phyloP scores from a whole-genome alignment of 2,329 filamentous ascomycete species.

The Diaporthe vaccinii region DNA sequence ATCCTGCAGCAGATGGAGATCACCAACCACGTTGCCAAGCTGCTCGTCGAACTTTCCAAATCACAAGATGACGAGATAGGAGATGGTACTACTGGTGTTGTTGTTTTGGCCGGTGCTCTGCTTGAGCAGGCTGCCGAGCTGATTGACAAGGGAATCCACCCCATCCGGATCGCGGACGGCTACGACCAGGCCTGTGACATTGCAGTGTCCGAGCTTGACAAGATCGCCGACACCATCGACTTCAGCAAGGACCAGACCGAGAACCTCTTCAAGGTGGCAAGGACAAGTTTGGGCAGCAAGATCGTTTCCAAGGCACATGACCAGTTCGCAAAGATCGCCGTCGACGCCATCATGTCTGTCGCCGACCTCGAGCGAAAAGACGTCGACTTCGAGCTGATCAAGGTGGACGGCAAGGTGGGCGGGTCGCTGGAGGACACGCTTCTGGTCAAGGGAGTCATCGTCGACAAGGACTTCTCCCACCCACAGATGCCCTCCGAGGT shows the following conservation, averaged over 20 bases:
- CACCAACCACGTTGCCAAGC: constrained; percentile 96
- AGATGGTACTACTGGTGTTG: constrained; percentile 97
- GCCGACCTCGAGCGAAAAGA: constrained; percentile 96
- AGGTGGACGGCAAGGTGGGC: constrained; percentile 98
- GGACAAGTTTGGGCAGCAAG: constrained; percentile 96
- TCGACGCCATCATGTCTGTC: constrained; percentile 96
- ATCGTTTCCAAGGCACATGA: constrained; percentile 99
- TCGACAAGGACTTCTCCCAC: constrained; percentile 99
- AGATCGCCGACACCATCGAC: constrained; percentile 90
- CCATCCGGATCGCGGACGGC: constrained; percentile 97
- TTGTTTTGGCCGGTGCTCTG: constrained; percentile 93
- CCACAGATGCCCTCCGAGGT: constrained; percentile 99
- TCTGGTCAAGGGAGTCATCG: constrained; percentile 96
- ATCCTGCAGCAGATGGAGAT: constrained; percentile 99
- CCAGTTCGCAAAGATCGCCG: constrained; percentile 96
- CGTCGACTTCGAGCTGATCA: constrained; percentile 99
- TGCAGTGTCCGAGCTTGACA: constrained; percentile 91
- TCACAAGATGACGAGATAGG: constrained; percentile 99
- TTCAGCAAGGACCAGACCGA: constrained; percentile 84
- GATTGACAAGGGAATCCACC: constrained; percentile 99
- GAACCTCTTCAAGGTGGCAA: constrained; percentile 94
- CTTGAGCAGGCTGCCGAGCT: constrained; percentile 97
- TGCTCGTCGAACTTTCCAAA: constrained; percentile 96
- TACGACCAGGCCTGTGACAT: constrained; percentile 99
- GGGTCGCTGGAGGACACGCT: constrained; percentile 93